A percentile compares a stretch with the other conserved stretches of the same genome.
Conservation (phyloP, 176 grass and related monocot species). For the Canna indica region DNA sequence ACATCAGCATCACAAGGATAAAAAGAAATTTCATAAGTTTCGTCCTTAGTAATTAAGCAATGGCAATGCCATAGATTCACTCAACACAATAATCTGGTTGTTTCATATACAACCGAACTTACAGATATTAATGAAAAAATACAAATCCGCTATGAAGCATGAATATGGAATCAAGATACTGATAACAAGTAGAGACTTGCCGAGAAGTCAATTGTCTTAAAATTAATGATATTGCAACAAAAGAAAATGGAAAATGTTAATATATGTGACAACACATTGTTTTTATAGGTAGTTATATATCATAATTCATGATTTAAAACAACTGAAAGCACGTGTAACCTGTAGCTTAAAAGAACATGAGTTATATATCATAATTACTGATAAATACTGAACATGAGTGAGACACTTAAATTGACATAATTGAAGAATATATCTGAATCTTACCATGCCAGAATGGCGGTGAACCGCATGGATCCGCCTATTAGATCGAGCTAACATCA, state of each 20-base stretch:
- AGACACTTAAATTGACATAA: too few species aligned
- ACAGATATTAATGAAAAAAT: too few species aligned
- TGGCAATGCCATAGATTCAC: neutral
- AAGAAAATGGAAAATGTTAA: too few species aligned
- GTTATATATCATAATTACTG: too few species aligned
- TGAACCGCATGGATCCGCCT: slow-evolving; percentile 79
- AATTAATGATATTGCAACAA: too few species aligned
- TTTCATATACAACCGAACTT: neutral
- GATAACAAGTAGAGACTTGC: too few species aligned
- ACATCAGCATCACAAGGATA: neutral
- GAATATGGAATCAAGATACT: neutral
- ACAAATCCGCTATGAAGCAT: neutral
- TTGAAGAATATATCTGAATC: too few species aligned
- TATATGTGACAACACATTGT: too few species aligned
- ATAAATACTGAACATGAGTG: too few species aligned
- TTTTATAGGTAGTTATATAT: neutral
- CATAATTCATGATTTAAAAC: neutral
- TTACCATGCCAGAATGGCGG: slow-evolving; percentile 66
- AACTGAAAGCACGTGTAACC: too few species aligned
- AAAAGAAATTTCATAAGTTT: neutral
- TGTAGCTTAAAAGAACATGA: too few species aligned
- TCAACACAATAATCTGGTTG: neutral
- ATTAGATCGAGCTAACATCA: slow-evolving; percentile 72
- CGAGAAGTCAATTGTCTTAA: too few species aligned
- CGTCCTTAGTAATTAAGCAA: neutral